These are phyloP conservation scores for Phytophthora sojae DNA, from an alignment of 352 stramenopile genomes.

Conservation along the genomic window DNA sequence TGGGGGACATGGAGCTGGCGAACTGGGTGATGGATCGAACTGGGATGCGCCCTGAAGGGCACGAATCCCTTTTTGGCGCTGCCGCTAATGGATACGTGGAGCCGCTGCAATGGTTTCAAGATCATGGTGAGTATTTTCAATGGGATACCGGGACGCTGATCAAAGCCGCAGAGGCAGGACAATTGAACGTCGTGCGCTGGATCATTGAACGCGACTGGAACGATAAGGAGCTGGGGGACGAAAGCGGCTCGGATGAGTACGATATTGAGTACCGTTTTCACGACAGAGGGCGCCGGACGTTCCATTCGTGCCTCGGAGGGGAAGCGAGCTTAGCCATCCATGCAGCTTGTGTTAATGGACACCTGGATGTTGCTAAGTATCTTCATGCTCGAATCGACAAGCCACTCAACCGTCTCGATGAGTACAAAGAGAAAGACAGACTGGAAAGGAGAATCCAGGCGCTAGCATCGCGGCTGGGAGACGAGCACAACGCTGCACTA, in stretches of 20 bases:
- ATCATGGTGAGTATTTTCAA: neutral
- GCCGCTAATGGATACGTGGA: conserved; percentile 13
- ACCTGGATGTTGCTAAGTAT: conserved; percentile 31
- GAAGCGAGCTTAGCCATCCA: conserved; percentile 29
- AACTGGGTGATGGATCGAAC: conserved; percentile 7
- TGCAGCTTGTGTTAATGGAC: conserved; percentile 17
- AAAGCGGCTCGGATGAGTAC: conserved; percentile 11
- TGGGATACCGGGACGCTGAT: conserved; percentile 11
- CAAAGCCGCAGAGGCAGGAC: conserved; percentile 20
- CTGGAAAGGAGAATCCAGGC: neutral
- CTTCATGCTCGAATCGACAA: conserved; percentile 6
- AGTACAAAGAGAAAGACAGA: neutral
- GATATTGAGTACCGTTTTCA: neutral
- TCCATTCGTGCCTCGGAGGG: conserved; percentile 12
- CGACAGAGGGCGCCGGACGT: neutral
- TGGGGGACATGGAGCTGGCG: conserved; percentile 15
- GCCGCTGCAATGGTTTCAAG: conserved; percentile 13
- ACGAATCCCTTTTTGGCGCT: neutral
- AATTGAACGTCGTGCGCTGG: conserved; percentile 16
- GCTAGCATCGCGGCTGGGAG: neutral
- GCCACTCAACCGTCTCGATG: neutral
- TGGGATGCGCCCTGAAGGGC: neutral
- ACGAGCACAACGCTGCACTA: neutral
- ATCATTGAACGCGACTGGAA: conserved; percentile 20
- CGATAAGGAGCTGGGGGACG: neutral